These are phyloP conservation scores for Neurospora cerealis DNA, from an alignment of 495 filamentous ascomycete species.

Conservation along the genomic window DNA sequence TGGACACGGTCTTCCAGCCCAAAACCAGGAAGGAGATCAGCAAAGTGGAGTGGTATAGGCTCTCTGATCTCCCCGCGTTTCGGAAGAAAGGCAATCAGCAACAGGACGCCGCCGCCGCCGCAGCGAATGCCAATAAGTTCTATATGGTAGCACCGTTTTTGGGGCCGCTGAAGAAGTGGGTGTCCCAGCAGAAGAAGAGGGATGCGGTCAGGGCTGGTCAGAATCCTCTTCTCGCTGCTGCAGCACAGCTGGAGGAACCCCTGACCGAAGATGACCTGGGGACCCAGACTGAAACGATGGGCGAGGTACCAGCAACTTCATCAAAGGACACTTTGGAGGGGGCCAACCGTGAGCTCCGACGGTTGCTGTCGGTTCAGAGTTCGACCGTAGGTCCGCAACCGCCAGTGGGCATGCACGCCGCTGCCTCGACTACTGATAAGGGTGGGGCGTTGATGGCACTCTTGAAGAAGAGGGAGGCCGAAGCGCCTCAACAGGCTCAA, in stretches of 20 bases:
- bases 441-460: slow-evolving; percentile 24
- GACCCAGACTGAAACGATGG: slow-evolving; percentile 15
- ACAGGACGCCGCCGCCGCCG: slow-evolving; percentile 36
- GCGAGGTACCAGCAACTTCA: slow-evolving; percentile 7
- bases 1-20: slow-evolving; percentile 78
- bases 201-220: slow-evolving; percentile 35
- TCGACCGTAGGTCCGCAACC: slow-evolving; percentile 33
- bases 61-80: slow-evolving; percentile 78
- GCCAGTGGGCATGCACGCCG: slow-evolving; percentile 7
- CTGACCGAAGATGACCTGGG: slow-evolving; percentile 34
- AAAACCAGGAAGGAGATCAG: slow-evolving; percentile 95
- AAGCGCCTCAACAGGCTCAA: slow-evolving; percentile 10
- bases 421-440: slow-evolving; percentile 18
- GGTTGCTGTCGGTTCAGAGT: slow-evolving; percentile 51
- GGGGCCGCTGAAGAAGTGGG: slow-evolving; percentile 80
- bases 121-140: slow-evolving; percentile 70
- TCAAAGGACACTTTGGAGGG: slow-evolving; percentile 39
- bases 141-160: slow-evolving; percentile 98
- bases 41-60: slow-evolving; percentile 83
- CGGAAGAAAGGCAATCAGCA: slow-evolving; percentile 46
- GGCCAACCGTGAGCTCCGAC: slow-evolving; percentile 53
- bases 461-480: slow-evolving; percentile 17
- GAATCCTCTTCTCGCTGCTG: slow-evolving; percentile 19
- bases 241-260: slow-evolving; percentile 22
- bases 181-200: slow-evolving; percentile 64